A percentile compares a stretch with the other conserved stretches of the same genome.
Evolutionary conservation across 2,329 filamentous ascomycete species (phyloP).

Genomic region (Aurifilum marmelostoma): DNA sequence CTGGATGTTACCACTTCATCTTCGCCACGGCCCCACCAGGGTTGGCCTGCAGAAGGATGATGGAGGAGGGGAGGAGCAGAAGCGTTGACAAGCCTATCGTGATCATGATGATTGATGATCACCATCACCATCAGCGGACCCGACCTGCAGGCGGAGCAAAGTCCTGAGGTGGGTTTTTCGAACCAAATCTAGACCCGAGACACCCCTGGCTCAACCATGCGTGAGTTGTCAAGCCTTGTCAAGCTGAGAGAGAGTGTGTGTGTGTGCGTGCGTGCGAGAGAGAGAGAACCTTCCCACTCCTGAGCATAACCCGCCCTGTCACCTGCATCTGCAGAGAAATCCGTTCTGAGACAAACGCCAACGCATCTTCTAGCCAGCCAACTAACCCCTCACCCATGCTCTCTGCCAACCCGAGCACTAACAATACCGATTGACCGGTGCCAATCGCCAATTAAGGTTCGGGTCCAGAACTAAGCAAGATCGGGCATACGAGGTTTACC

Average conservation of each 20-base stretch:
- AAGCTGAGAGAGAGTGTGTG: neutral
- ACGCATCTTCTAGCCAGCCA: neutral
- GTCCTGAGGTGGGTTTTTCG: neutral
- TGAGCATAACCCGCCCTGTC: neutral
- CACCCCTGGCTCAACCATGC: neutral
- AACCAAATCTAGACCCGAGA: constrained; percentile 4
- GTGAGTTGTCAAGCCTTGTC: constrained; percentile 1
- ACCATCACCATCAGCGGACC: neutral
- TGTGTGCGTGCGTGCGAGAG: no score
- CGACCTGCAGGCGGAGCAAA: neutral
- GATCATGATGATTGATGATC: neutral
- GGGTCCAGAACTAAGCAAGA: neutral
- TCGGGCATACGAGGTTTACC: neutral
- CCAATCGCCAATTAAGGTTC: constrained; percentile 5
- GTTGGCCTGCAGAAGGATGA: neutral
- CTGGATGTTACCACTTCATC: neutral
- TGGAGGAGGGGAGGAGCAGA: no score
- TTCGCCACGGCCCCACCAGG: neutral
- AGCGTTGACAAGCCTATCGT: neutral
- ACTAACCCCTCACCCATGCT: neutral
- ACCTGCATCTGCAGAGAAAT: constrained; percentile 11
- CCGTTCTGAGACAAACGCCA: constrained; percentile 7
- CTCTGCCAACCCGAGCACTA: constrained; percentile 1
- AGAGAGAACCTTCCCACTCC: no score
- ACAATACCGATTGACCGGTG: neutral